Evolutionary conservation across 208 protist species (phyloP).

Genomic region (Wallacemonas sp.): DNA sequence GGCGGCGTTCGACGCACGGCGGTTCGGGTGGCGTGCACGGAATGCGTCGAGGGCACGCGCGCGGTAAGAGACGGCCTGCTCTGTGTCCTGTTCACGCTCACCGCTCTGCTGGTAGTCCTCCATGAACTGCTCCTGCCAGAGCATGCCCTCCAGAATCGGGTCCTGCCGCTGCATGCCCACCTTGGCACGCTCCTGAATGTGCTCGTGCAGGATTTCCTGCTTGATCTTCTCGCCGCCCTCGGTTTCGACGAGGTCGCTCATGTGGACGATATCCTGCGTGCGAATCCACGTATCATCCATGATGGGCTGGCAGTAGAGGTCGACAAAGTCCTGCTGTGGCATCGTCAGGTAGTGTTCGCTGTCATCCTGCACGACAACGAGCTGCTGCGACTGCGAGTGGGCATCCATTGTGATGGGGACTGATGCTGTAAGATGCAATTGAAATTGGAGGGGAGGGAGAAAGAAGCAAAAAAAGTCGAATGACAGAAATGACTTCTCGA

Average conservation of each 20-base stretch:
- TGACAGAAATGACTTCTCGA: constrained; percentile 9
- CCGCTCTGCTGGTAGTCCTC: constrained; percentile 53
- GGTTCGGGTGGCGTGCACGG: constrained; percentile 30
- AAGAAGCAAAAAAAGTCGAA: constrained; percentile 18
- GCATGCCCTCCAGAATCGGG: constrained; percentile 78
- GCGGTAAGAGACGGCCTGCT: constrained; percentile 55
- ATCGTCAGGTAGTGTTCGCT: constrained; percentile 42
- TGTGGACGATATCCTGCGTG: constrained; percentile 60
- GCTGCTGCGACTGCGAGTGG: constrained; percentile 3
- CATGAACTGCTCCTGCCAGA: constrained; percentile 83
- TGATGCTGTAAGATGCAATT: too few relatives aligned
- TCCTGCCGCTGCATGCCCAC: constrained; percentile 29
- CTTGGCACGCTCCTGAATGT: constrained; percentile 48
- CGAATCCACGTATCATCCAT: constrained; percentile 89
- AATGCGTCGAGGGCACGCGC: constrained; percentile 46
- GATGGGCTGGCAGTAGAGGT: constrained; percentile 66
- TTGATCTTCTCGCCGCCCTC: constrained; percentile 62
- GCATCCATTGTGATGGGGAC: background rate
- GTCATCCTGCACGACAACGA: constrained; percentile 29
- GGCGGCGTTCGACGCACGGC: background rate
- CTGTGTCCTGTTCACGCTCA: constrained; percentile 35
- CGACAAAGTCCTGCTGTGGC: constrained; percentile 67
- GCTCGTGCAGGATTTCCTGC: constrained; percentile 70
- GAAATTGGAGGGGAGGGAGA: background rate
- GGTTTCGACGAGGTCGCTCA: constrained; percentile 67